A percentile compares a stretch with the other conserved stretches of the same genome.
phyloP scores from a whole-genome alignment of 2,329 filamentous ascomycete species.

The Onygena corvina region DNA sequence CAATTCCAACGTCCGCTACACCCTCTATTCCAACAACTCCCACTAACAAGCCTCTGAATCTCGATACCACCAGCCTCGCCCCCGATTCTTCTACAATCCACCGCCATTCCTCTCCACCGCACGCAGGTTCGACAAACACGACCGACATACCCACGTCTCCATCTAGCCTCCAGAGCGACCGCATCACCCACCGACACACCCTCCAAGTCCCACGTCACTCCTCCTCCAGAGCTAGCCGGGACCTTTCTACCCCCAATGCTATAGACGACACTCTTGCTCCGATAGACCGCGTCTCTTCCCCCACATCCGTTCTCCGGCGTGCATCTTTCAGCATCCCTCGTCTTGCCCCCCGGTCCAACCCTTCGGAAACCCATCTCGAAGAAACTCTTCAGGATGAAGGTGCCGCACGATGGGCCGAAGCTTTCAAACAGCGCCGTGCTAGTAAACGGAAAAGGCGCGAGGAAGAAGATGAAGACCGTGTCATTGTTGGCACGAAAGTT shows the following conservation, averaged over 20 bases:
- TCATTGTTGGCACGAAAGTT: slow-evolving; percentile 92
- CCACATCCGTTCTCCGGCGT: slow-evolving; percentile 52
- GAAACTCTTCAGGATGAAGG: slow-evolving; percentile 82
- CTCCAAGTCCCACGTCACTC: slow-evolving; percentile 67
- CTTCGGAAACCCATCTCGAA: slow-evolving; percentile 72
- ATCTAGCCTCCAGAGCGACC: slow-evolving; percentile 40
- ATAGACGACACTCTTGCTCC: slow-evolving; percentile 51
- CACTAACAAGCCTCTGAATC: slow-evolving; percentile 23
- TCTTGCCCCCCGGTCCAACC: slow-evolving; percentile 69
- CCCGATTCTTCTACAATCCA: slow-evolving; percentile 19
- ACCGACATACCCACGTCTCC: slow-evolving; percentile 12
- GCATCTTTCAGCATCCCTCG: slow-evolving; percentile 74
- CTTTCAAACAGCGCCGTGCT: slow-evolving; percentile 79
- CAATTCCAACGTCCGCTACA: neutral
- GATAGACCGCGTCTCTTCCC: slow-evolving; percentile 73
- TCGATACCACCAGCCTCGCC: slow-evolving; percentile 24
- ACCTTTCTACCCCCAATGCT: slow-evolving; percentile 40
- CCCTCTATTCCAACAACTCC: slow-evolving; percentile 19
- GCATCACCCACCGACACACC: slow-evolving; percentile 71
- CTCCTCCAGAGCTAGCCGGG: slow-evolving; percentile 50
- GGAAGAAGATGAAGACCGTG: slow-evolving; percentile 77
- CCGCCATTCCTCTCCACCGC: slow-evolving; percentile 9
- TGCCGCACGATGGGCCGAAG: slow-evolving; percentile 81
- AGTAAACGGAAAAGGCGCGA: slow-evolving; percentile 75
- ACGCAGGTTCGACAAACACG: slow-evolving; percentile 8